Evolutionary conservation across 768 basidiomycete genomes (phyloP).

Genomic region (Boletus patriciae): DNA sequence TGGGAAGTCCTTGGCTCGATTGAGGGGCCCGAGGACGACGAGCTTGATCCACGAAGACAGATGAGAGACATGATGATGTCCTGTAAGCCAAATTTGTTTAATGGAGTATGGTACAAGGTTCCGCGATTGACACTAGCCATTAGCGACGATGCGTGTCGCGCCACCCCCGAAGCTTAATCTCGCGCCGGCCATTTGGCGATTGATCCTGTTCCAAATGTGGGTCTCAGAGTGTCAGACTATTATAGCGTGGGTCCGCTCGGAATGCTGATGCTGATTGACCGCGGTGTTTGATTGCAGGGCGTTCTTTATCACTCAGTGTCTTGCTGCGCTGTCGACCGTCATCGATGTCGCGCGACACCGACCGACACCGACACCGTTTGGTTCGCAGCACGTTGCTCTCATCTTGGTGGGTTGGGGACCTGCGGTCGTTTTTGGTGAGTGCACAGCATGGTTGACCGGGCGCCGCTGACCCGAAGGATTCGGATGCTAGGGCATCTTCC

Average conservation of each 20-base stretch:
- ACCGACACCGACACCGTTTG: slow-evolving; percentile 50
- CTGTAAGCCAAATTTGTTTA: slow-evolving; percentile 6
- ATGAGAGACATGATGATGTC: slow-evolving; percentile 2
- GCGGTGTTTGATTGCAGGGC: slow-evolving; percentile 26
- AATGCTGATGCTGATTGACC: background rate
- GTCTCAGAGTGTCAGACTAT: background rate
- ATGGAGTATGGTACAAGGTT: background rate
- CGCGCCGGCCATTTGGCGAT: slow-evolving; percentile 47
- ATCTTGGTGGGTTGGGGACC: slow-evolving; percentile 62
- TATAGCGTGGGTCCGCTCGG: background rate
- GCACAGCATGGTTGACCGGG: background rate
- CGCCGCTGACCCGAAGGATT: background rate
- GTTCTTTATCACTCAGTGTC: slow-evolving; percentile 47
- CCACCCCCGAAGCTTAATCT: slow-evolving; percentile 25
- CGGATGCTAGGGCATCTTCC: slow-evolving; percentile 37
- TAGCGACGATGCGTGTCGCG: slow-evolving; percentile 1
- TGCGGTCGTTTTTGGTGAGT: slow-evolving; percentile 51
- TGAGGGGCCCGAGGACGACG: background rate
- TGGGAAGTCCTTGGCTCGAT: slow-evolving; percentile 8
- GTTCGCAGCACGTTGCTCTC: slow-evolving; percentile 64
- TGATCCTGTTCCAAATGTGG: slow-evolving; percentile 58
- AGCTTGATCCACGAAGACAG: background rate
- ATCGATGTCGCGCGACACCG: slow-evolving; percentile 46
- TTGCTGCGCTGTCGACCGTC: slow-evolving; percentile 51
- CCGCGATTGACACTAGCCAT: background rate